Evolutionary conservation across 495 filamentous ascomycete species (phyloP), one percentile per base, ranked within the genome.

Genomic region (Neurospora terricola): DNA sequence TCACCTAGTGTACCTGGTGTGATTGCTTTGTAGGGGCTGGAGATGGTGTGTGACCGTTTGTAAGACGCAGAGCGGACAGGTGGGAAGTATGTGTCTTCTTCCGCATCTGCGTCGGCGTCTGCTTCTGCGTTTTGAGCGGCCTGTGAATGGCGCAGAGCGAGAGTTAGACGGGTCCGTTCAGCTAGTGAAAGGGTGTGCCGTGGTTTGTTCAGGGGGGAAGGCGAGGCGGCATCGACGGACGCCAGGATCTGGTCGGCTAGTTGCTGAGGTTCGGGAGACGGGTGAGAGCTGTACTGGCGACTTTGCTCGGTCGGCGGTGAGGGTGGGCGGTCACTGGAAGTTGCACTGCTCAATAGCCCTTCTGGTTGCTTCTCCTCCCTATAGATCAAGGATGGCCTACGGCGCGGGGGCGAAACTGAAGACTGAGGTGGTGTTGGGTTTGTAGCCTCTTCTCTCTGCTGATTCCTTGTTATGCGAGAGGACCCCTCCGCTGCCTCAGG

Each of bases 221-320:
- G 86, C 0, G 86, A 87, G 36, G 78, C 78, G 21, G 78, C 80
- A n/a, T 76, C 73, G 72, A 91, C 86, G 2, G 88, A 89, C 11
- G 83, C 85, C 11, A 92, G 77, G 69, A 91, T 88, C 43, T 86
- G 81, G 42, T 88, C 84, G 9, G 84, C 87, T 34, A 88, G 77
- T 43, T 84, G 81, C 27, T 85, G 82, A 3, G 3, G 83, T 83
- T n/a, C 84, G 85, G 7, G 86, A 86, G 70, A 75, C 73, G 14
- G 73, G 40, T 66, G 54, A 36, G 27, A 66, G 54, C 54, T 66
- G 54, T 18, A 66, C 3, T 38, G 72, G 71, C 5, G 72, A 40
- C 0, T 66, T 70, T n/a, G 21, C 39, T 8, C 43, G 34, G 54
- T 34, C 14, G 5, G 27, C 7, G 54, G 27, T 18, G 54, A 34